phyloP scores from a whole-genome alignment of 108 stramenopile genomes.

The Seminavis robusta region DNA sequence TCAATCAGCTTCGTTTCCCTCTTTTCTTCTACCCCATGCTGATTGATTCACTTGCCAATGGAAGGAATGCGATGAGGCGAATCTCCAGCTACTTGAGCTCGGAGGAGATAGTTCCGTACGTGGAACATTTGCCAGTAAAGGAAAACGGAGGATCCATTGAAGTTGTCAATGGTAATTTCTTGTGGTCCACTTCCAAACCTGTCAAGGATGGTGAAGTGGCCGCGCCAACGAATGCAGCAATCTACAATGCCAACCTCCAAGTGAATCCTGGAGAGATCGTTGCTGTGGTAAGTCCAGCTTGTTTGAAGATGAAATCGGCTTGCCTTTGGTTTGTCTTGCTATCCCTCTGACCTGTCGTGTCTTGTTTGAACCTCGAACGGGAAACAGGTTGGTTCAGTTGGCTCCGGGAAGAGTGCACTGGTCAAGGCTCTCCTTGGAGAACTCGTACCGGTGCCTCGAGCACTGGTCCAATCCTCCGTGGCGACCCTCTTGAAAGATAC shows the following conservation, averaged over 20 bases:
- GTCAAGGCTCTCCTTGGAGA: conserved; percentile 84
- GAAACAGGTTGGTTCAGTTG: conserved; percentile 89
- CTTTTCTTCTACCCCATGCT: conserved; percentile 86
- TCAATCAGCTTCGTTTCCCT: conserved; percentile 92
- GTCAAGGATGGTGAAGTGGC: conserved; percentile 21
- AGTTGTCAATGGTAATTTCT: conserved; percentile 67
- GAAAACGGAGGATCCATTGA: conserved; percentile 55
- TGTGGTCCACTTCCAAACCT: conserved; percentile 44
- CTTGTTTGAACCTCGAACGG: too few species aligned
- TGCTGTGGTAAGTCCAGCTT: conserved; percentile 75
- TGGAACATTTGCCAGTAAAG: conserved; percentile 27
- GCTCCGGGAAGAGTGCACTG: conserved; percentile 85
- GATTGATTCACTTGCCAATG: conserved; percentile 71
- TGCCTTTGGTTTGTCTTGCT: too few species aligned
- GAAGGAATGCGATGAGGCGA: conserved; percentile 57
- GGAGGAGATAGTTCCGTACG: conserved; percentile 66
- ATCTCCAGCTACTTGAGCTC: conserved; percentile 59
- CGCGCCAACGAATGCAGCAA: conserved; percentile 37
- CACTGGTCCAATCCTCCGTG: neutral
- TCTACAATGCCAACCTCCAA: conserved; percentile 50
- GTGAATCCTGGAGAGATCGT: conserved; percentile 72
- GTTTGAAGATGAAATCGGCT: too few species aligned
- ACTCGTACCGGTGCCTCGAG: conserved; percentile 57
- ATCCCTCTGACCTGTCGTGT: too few species aligned
- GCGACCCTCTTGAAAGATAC: neutral